A percentile compares a stretch with the other conserved stretches of the same genome.
Evolutionary conservation across 805 yeast genomes (phyloP).

Genomic region (Hanseniaspora taiwanica): DNA sequence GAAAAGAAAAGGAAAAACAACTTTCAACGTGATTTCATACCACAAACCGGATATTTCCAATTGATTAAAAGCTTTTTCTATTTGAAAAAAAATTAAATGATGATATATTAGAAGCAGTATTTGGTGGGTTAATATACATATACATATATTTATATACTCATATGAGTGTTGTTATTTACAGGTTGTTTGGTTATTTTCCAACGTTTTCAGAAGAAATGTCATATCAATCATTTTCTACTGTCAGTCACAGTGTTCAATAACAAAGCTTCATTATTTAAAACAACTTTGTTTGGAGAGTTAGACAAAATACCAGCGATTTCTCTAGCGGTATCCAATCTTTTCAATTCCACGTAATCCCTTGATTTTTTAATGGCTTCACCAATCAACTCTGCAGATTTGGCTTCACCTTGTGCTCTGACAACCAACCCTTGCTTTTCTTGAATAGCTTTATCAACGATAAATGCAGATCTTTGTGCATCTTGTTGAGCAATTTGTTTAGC

Average conservation of each 20-base stretch:
- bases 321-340: constrained; percentile 92
- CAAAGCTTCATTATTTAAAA: constrained; percentile 84
- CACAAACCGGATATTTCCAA: no score
- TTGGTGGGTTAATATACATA: no score
- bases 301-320: constrained; percentile 85
- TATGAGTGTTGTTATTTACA: no score
- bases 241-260: constrained; percentile 81
- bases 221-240: constrained; percentile 38
- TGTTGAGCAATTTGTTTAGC: constrained; percentile 99
- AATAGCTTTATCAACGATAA: constrained; percentile 88
- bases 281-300: constrained; percentile 78
- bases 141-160: no score
- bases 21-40: no score
- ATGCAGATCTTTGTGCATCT: constrained; percentile 98
- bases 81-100: no score
- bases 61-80: no score
- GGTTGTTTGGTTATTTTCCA: neutral
- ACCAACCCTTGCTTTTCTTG: constrained; percentile 97
- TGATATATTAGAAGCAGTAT: no score
- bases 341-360: constrained; percentile 89
- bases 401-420: constrained; percentile 97
- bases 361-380: constrained; percentile 98
- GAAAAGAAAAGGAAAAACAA: no score
- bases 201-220: no score
- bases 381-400: constrained; percentile 91